Evolutionary conservation across 805 yeast genomes (phyloP), one percentile per base, ranked within the genome.

Genomic region (Komagataella populi): DNA sequence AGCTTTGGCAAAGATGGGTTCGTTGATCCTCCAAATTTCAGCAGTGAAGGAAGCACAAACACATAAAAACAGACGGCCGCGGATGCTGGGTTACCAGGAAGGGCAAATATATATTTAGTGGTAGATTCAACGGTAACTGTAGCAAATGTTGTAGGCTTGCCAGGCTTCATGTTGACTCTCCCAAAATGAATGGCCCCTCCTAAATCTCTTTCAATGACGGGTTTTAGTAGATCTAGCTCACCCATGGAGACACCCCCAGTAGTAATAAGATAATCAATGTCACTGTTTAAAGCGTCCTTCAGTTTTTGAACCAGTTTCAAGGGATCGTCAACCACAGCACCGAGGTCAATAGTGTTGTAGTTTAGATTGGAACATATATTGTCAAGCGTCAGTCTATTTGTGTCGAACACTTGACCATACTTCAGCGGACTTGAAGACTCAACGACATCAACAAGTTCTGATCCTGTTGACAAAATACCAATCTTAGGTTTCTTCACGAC

Each of bases 211-310:
- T 73, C 75, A 22, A 77, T 72, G 0, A 71, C 65, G 0, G 81
- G 80, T 52, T 77, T 77, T 45, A 77, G 57, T 14, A 75, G 61
- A 57, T 77, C 82, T 39, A 69, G 54, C 56, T 77, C 82, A 1
- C 82, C 82, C 82, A 77, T 77, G 1, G 82, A 77, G 1, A 77
- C 82, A 22, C 82, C 82, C 2, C 82, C 82, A 1, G 78, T 70
- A 2, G 81, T 76, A 44, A 77, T 64, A 44, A 77, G 55, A 44
- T 69, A 69, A 52, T 77, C 81, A 12, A 71, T 59, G 8, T 57
- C 55, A 1, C 52, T 45, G 4, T 55, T 52, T 22, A 72, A 60
- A 0, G 70, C 69, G 0, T 50, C 48, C 1, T 48, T 23, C 5
- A 74, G 56, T 8, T 51, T 48, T 3, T 49, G 48, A 17, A 55